Percentiles rank a stretch among this genome's conserved stretches.
Conservation (phyloP, 352 stramenopile genomes). For the Globisporangium echinulatum region DNA sequence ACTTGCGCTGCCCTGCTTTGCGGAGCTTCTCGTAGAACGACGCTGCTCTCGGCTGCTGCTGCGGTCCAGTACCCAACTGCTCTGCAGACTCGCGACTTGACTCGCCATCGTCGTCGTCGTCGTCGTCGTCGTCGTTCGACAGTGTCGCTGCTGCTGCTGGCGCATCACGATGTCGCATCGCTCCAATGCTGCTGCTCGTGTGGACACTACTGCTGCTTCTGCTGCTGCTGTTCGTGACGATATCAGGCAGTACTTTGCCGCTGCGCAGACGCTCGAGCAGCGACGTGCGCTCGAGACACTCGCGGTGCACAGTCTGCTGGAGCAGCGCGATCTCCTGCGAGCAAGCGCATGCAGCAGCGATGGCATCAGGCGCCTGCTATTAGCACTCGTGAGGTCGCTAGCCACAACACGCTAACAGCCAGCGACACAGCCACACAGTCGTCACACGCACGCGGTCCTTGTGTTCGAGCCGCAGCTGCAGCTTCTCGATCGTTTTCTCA, state of each 20-base stretch:
- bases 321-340: constrained; percentile 64
- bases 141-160: not conserved
- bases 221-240: constrained; percentile 1
- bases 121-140: not conserved
- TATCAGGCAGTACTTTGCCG: constrained; percentile 58
- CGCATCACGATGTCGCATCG: no score
- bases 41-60: constrained; percentile 14
- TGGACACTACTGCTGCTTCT: no score
- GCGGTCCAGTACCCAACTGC: constrained; percentile 14
- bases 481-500: constrained; percentile 33
- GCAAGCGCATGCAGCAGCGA: not conserved
- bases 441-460: constrained; percentile 38
- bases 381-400: not conserved
- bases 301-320: constrained; percentile 75
- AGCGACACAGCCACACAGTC: no score
- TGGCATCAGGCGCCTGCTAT: not conserved
- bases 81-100: constrained; percentile 7
- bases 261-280: constrained; percentile 68
- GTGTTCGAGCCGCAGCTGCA: constrained; percentile 32
- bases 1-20: constrained; percentile 43
- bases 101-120: constrained; percentile 20
- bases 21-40: constrained; percentile 80
- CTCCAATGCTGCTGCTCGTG: not conserved
- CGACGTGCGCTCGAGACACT: constrained; percentile 76
- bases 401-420: not conserved